Base-by-base conservation (phyloP, 2,329 filamentous ascomycete species). In the Botrytis medusae region DNA sequence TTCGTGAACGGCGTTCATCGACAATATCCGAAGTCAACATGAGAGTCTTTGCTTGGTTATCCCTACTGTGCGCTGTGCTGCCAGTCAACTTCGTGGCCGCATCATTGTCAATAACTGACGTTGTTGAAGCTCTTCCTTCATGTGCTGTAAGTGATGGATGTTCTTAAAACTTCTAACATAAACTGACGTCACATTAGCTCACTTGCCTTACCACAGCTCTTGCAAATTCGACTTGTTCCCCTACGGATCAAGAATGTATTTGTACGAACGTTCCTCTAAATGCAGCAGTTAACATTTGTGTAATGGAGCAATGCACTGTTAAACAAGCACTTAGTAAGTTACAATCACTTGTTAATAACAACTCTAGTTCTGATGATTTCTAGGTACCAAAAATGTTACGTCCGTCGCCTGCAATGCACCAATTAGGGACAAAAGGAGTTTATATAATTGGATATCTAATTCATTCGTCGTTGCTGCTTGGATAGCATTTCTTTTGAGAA, bases 231-330 rank as follows among this genome's bases (percentile, higher is more conserved):
- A 59, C 70, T 7, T 72, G 70, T 32, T 42, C 70, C 18, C 61
- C 37, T 37, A 72, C 70, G 18, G 70, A 72, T 59, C 40, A 67
- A 32, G 61, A 51, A 67, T 72, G 70, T 42, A 72, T 72, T 37
- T 72, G 70, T 18, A 67, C 70, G 20, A 72, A 72, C 18, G 37
- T 59, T 22, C 70, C 60, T 18, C 6, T 67, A 18, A 59, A 67
- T 9, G 9, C 40, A 25, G n/a, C 48, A 32, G 2, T 72, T 14
- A 46, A 72, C 4, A 44, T 25, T 4, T 72, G 70, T 67, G 61
- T 67, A 57, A n/a, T n/a, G 61, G 6, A 10, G n/a, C 10, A 16
- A 32, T 72, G 70, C 25, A 67, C 70, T 12, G 32, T 72, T 4
- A 72, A 72, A n/a, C 48, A 72, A 59, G 8, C 48, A 57, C 42